These are phyloP conservation scores for Andrographis paniculata DNA, from an alignment of 305 asterid genomes.

Conservation along the genomic window DNA sequence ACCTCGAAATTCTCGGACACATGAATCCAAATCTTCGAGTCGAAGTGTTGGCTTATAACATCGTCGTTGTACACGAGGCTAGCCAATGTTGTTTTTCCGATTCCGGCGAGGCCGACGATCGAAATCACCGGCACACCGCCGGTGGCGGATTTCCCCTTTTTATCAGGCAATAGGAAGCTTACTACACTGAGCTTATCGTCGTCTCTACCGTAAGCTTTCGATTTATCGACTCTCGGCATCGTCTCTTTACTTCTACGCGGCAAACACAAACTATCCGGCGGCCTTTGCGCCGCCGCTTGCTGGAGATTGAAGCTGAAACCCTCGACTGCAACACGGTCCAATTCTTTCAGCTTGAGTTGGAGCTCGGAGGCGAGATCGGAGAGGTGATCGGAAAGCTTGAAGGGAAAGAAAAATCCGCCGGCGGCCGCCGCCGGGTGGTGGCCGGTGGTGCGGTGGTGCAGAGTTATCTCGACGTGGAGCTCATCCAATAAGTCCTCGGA, in stretches of 20 bases:
- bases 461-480: slow-evolving; percentile 13
- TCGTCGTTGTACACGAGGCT: slow-evolving; percentile 22
- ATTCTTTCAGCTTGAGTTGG: slow-evolving; percentile 14
- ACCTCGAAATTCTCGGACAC: slow-evolving; percentile 19
- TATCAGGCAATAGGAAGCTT: slow-evolving; percentile 8
- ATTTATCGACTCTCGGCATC: slow-evolving; percentile 11
- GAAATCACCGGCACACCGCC: slow-evolving; percentile 13
- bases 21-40: slow-evolving; percentile 22
- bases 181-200: slow-evolving; percentile 14
- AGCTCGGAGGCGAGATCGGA: slow-evolving; percentile 12
- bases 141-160: background rate
- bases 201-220: slow-evolving; percentile 18
- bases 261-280: background rate
- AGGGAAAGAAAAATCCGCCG: slow-evolving; percentile 10
- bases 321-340: slow-evolving; percentile 16
- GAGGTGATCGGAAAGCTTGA: slow-evolving; percentile 12
- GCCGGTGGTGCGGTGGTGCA: slow-evolving; percentile 8
- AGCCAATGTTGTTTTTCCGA: slow-evolving; percentile 23
- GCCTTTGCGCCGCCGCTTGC: background rate
- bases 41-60: slow-evolving; percentile 16
- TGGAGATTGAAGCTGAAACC: slow-evolving; percentile 11
- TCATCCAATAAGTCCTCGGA: slow-evolving; percentile 29
- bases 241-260: slow-evolving; percentile 14
- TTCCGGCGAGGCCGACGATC: slow-evolving; percentile 24
- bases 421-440: background rate